A percentile compares a stretch with the other conserved stretches of the same genome.
Conservation (phyloP, 202 grass and related monocot species). For the Cymbopogon flexuosus region DNA sequence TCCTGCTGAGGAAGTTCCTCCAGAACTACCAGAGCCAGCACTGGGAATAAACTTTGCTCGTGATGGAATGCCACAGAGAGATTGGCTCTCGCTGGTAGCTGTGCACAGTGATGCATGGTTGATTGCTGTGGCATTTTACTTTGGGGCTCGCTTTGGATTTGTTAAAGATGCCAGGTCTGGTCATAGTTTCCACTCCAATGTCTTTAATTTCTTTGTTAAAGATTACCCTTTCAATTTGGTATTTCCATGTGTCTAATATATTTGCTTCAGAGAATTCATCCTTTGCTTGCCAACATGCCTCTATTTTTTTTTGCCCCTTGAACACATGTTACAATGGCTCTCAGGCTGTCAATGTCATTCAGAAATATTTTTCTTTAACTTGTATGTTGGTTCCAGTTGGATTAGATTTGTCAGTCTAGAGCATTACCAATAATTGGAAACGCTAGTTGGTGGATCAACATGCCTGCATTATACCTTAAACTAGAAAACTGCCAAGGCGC, state of each 20-base stretch:
- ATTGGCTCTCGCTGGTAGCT: slow-evolving; percentile 53
- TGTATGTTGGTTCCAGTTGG: background rate
- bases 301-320: background rate
- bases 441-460: background rate
- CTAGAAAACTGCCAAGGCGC: background rate
- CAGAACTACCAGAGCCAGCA: slow-evolving; percentile 53
- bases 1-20: slow-evolving; percentile 43
- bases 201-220: background rate
- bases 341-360: background rate
- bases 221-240: background rate
- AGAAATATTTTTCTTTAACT: background rate
- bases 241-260: background rate
- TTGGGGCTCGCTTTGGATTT: slow-evolving; percentile 37
- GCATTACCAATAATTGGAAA: background rate
- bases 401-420: background rate
- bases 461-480: background rate
- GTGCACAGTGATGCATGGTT: slow-evolving; percentile 67
- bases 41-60: slow-evolving; percentile 64
- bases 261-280: background rate
- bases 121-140: slow-evolving; percentile 52
- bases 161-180: slow-evolving; percentile 47
- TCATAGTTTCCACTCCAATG: background rate
- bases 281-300: background rate
- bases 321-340: background rate
- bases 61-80: slow-evolving; percentile 35